Conservation (phyloP, 805 yeast species). For the Ogataea pilisensis region DNA sequence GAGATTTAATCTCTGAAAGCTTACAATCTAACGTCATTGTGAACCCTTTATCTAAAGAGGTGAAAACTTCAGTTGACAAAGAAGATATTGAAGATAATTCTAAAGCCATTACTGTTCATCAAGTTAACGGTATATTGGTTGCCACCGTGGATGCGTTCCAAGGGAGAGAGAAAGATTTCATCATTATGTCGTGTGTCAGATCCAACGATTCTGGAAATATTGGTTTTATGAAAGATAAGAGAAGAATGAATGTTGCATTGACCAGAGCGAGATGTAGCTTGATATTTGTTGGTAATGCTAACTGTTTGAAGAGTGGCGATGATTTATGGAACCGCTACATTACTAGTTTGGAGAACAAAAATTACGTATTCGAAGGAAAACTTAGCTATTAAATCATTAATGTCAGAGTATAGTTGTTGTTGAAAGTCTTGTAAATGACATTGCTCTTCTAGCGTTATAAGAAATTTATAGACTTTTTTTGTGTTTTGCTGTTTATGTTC, state of each 20-base stretch:
- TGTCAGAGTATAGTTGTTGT: too few species aligned
- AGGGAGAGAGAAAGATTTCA: conserved; percentile 83
- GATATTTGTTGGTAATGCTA: conserved; percentile 57
- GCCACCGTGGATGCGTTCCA: conserved; percentile 86
- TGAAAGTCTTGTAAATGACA: too few species aligned
- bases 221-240: conserved; percentile 57
- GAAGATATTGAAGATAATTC: conserved; percentile 51
- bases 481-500: too few species aligned
- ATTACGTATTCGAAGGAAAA: conserved; percentile 25
- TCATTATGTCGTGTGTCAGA: conserved; percentile 76
- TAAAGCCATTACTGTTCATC: conserved; percentile 40
- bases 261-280: conserved; percentile 66
- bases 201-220: conserved; percentile 50
- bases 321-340: conserved; percentile 49
- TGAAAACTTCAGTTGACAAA: conserved; percentile 53
- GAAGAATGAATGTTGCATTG: conserved; percentile 69
- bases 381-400: conserved; percentile 5
- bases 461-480: too few species aligned
- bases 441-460: too few species aligned
- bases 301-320: conserved; percentile 43
- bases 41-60: conserved; percentile 48
- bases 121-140: conserved; percentile 41
- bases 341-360: conserved; percentile 33
- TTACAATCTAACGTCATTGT: conserved; percentile 48
- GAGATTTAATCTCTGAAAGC: conserved; percentile 53